These are phyloP conservation scores for Salix koriyanagi DNA, from an alignment of 345 rosid genomes.

Conservation along the genomic window DNA sequence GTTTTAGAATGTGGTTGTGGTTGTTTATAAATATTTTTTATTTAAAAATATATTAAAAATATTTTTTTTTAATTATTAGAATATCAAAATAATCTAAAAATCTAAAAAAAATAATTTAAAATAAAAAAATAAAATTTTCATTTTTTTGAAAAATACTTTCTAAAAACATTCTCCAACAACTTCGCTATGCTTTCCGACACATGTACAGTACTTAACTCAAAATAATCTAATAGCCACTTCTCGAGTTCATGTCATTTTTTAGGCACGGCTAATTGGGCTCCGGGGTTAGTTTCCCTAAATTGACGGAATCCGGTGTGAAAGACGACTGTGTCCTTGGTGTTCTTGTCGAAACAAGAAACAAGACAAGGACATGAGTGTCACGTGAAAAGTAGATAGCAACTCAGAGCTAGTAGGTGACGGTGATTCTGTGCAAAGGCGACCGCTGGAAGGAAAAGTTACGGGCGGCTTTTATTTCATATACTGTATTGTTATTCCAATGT, in stretches of 20 bases:
- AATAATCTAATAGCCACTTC: conserved; percentile 33
- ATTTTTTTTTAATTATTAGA: too few relatives aligned
- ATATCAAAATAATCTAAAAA: too few relatives aligned
- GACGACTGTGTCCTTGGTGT: conserved; percentile 14
- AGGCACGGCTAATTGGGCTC: conserved; percentile 27
- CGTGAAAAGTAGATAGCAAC: conserved; percentile 27
- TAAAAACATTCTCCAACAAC: background rate
- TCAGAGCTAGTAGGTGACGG: conserved; percentile 22
- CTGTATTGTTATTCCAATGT: background rate
- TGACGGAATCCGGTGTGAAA: background rate
- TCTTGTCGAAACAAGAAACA: background rate
- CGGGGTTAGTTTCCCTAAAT: conserved; percentile 6
- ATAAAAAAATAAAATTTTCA: too few relatives aligned
- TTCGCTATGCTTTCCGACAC: conserved; percentile 32
- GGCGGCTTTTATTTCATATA: conserved; percentile 14
- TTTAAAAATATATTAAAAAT: too few relatives aligned
- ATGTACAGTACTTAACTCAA: conserved; percentile 11
- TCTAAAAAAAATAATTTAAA: too few relatives aligned
- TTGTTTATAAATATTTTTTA: too few relatives aligned
- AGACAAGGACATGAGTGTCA: conserved; percentile 19
- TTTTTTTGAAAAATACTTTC: too few relatives aligned
- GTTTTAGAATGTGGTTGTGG: too few relatives aligned
- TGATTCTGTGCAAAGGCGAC: conserved; percentile 27
- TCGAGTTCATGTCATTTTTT: conserved; percentile 19
- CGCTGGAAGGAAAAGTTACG: conserved; percentile 17